Percentiles rank a stretch among this genome's conserved stretches.
These are phyloP conservation scores for Yarrowia sp. DNA, from an alignment of 805 yeast species.

Conservation along the genomic window DNA sequence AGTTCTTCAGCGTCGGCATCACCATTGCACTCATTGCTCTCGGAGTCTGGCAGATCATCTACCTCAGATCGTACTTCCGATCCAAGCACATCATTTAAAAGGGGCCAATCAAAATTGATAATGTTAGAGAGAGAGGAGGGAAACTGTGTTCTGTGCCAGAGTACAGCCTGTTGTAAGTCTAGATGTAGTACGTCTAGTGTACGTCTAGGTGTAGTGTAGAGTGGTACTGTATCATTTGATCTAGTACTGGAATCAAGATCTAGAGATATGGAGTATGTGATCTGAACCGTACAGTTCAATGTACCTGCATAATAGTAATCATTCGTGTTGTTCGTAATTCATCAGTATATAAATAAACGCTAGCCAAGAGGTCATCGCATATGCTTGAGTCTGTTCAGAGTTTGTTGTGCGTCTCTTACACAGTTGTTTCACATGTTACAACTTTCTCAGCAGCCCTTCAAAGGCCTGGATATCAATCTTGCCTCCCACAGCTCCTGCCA, in stretches of 20 bases:
- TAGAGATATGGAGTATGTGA: no score
- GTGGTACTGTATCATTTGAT: no score
- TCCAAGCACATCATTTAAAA: slow-evolving; percentile 42
- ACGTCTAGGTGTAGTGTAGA: no score
- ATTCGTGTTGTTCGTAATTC: neutral
- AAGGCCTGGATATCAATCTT: neutral
- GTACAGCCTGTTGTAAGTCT: no score
- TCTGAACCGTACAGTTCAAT: neutral
- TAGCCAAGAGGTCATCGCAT: neutral
- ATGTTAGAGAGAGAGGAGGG: neutral
- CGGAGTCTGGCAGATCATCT: slow-evolving; percentile 90
- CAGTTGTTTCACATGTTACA: neutral
- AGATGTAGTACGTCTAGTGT: no score
- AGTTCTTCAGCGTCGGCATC: slow-evolving; percentile 73
- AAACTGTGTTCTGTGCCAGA: no score
- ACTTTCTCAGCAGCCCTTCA: slow-evolving; percentile 22
- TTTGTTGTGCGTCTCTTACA: no score
- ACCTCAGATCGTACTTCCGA: slow-evolving; percentile 84
- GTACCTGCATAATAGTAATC: no score
- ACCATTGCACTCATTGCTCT: slow-evolving; percentile 66
- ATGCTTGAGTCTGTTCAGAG: neutral
- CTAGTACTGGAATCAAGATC: no score
- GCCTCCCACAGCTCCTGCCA: slow-evolving; percentile 30
- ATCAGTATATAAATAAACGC: neutral
- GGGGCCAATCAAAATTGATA: slow-evolving; percentile 1